A percentile compares a stretch with the other conserved stretches of the same genome.
phyloP scores from a whole-genome alignment of 495 filamentous ascomycete genomes.

The Aspergillus campestris region DNA sequence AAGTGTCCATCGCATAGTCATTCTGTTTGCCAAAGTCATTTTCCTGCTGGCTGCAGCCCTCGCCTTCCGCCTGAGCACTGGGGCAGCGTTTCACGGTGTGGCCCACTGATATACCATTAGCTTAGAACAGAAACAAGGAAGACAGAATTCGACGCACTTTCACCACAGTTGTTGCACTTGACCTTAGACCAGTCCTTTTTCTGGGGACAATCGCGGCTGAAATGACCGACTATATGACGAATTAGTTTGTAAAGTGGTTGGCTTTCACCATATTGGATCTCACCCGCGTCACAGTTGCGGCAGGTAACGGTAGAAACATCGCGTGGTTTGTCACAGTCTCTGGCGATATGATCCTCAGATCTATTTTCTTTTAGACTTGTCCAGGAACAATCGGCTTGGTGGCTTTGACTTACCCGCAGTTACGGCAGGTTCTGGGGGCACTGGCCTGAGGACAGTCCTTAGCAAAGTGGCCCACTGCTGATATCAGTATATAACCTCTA shows the following conservation, averaged over 20 bases:
- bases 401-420: slow-evolving; percentile 46
- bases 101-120: slow-evolving; percentile 43
- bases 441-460: slow-evolving; percentile 64
- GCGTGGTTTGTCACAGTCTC: slow-evolving; percentile 47
- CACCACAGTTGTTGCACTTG: slow-evolving; percentile 65
- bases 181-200: slow-evolving; percentile 68
- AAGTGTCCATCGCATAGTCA: background rate
- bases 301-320: slow-evolving; percentile 46
- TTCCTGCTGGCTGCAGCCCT: background rate
- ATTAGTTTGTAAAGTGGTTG: background rate
- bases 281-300: slow-evolving; percentile 60
- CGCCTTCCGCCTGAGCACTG: slow-evolving; percentile 3
- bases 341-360: slow-evolving; percentile 44
- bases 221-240: slow-evolving; percentile 52
- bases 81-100: slow-evolving; percentile 59
- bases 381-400: background rate
- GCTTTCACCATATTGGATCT: background rate
- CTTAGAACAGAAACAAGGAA: background rate
- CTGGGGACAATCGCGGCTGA: slow-evolving; percentile 63
- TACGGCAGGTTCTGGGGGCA: slow-evolving; percentile 49
- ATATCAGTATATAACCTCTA: background rate
- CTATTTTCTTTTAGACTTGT: slow-evolving; percentile 17
- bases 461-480: slow-evolving; percentile 70
- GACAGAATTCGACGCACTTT: slow-evolving; percentile 41
- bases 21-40: slow-evolving; percentile 1